phyloP scores from a whole-genome alignment of 2,329 filamentous ascomycete genomes.

The Kalmusia sp. region DNA sequence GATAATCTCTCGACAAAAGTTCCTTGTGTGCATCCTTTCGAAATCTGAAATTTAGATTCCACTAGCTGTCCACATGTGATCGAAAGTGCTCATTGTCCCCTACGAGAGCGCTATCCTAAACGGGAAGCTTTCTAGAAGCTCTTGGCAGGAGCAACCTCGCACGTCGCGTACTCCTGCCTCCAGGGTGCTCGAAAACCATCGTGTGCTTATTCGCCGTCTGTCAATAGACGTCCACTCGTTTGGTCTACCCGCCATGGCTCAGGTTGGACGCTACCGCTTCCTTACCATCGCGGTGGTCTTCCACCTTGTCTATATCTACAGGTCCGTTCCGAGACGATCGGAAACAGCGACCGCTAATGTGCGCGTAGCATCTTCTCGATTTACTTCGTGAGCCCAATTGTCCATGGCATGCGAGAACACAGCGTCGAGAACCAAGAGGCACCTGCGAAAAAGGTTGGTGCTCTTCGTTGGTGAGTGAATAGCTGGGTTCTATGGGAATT shows the following conservation, averaged over 20 bases:
- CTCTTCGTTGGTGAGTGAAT: constrained; percentile 79
- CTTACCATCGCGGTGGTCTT: constrained; percentile 88
- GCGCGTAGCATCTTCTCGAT: constrained; percentile 88
- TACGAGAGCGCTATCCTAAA: constrained; percentile 2
- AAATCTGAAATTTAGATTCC: no score
- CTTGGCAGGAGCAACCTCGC: constrained; percentile 14
- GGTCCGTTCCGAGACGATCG: constrained; percentile 14
- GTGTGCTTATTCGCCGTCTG: constrained; percentile 26
- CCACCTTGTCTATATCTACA: constrained; percentile 87
- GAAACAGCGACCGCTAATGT: constrained; percentile 13
- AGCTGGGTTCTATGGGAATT: neutral
- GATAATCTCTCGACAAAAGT: no score
- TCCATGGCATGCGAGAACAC: constrained; percentile 90
- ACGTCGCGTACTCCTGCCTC: constrained; percentile 22
- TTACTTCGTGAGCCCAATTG: constrained; percentile 97
- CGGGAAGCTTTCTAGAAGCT: neutral
- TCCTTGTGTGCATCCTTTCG: no score
- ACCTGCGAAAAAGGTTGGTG: constrained; percentile 87
- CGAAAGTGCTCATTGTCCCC: no score
- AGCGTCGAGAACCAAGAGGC: constrained; percentile 73
- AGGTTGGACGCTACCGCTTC: constrained; percentile 78
- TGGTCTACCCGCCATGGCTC: constrained; percentile 52
- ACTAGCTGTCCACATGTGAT: no score
- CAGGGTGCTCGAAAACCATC: constrained; percentile 32
- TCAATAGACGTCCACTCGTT: constrained; percentile 34